phyloP scores from a whole-genome alignment of 805 yeast genomes.

The Ogataea naganishii region DNA sequence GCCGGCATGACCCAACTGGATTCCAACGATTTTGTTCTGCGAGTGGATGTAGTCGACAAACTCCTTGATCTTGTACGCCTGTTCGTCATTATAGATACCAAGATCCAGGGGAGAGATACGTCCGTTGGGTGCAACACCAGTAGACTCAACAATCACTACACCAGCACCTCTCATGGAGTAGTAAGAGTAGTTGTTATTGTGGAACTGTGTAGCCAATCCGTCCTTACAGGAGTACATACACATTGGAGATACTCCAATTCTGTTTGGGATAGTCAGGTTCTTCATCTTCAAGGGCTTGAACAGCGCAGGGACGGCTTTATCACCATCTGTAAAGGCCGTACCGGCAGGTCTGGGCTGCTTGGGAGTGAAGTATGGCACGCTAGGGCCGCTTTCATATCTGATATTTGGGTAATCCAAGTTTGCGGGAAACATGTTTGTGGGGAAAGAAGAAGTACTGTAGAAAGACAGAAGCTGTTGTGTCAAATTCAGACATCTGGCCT shows the following conservation, averaged over 20 bases:
- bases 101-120: conserved; percentile 18
- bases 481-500: no score
- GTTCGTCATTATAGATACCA: conserved; percentile 44
- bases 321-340: conserved; percentile 15
- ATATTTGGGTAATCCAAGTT: no score
- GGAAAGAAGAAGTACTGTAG: no score
- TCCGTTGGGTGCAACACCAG: conserved; percentile 10
- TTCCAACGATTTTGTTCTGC: conserved; percentile 36
- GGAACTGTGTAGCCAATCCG: conserved; percentile 36
- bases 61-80: conserved; percentile 30
- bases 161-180: conserved; percentile 43
- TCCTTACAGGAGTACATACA: conserved; percentile 39
- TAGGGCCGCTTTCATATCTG: no score
- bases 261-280: conserved; percentile 33
- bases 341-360: conserved; percentile 26
- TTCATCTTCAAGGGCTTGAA: conserved; percentile 36
- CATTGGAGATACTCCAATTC: conserved; percentile 52
- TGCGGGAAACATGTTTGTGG: no score
- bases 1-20: conserved; percentile 51
- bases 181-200: conserved; percentile 39
- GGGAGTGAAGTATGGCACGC: conserved; percentile 21
- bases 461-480: no score
- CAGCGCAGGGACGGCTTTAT: conserved; percentile 24
- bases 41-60: conserved; percentile 38
- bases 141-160: conserved; percentile 36